Percentiles rank a stretch among this genome's conserved stretches.
Evolutionary conservation across 2,329 filamentous ascomycete genomes (phyloP).

Genomic region (Cladophialophora yegresii): DNA sequence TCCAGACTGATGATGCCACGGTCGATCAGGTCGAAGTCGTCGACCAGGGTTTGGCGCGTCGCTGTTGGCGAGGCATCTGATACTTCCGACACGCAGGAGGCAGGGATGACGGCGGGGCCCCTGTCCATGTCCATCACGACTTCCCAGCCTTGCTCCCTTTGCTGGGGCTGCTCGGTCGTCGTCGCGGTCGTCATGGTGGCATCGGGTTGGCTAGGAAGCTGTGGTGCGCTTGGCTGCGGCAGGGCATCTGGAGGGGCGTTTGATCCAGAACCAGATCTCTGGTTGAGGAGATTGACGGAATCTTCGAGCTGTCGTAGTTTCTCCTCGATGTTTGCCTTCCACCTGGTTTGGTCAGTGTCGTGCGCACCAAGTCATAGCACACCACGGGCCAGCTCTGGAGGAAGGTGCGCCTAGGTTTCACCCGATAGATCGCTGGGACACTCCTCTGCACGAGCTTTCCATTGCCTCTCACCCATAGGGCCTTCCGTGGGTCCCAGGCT

Average conservation of each 20-base stretch:
- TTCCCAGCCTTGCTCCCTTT: conserved; percentile 41
- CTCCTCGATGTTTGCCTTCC: conserved; percentile 45
- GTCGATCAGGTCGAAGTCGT: conserved; percentile 53
- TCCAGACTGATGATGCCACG: conserved; percentile 50
- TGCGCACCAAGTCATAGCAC: background rate
- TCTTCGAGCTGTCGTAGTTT: conserved; percentile 45
- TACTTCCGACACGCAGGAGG: conserved; percentile 58
- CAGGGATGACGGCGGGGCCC: conserved; percentile 49
- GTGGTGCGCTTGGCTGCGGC: conserved; percentile 25
- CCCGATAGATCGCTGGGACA: background rate
- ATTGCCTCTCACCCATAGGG: background rate
- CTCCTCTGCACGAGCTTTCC: background rate
- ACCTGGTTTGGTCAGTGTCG: conserved; percentile 37
- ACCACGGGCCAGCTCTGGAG: background rate
- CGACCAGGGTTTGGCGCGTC: conserved; percentile 40
- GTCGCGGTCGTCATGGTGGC: conserved; percentile 10
- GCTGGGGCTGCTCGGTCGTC: conserved; percentile 24
- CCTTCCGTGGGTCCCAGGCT: too few relatives aligned
- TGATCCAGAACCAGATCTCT: background rate
- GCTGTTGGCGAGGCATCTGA: conserved; percentile 45
- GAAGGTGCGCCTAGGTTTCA: background rate
- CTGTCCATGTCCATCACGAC: conserved; percentile 45
- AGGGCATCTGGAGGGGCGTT: conserved; percentile 29
- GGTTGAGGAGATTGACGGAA: conserved; percentile 36
- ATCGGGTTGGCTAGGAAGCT: background rate